These are phyloP conservation scores for Auricularia sp. DNA, from an alignment of 768 basidiomycete genomes.

Conservation along the genomic window DNA sequence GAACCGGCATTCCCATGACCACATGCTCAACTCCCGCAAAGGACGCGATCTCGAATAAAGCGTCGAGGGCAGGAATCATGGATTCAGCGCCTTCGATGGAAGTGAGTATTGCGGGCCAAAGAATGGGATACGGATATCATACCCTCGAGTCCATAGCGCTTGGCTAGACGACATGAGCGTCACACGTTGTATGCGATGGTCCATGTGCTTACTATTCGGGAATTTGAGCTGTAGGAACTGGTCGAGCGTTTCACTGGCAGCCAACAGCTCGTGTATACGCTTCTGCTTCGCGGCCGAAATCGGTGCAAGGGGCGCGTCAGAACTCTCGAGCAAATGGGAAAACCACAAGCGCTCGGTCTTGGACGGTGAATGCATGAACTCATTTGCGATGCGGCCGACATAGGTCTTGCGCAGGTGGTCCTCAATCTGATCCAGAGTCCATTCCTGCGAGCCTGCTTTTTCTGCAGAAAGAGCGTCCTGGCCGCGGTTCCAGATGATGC, in stretches of 20 bases:
- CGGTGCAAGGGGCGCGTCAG: slow-evolving; percentile 17
- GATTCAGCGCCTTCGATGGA: slow-evolving; percentile 75
- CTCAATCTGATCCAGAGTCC: slow-evolving; percentile 64
- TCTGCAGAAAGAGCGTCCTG: slow-evolving; percentile 19
- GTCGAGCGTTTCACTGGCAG: slow-evolving; percentile 72
- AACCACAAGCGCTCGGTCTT: slow-evolving; percentile 87
- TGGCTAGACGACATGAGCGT: slow-evolving; percentile 25
- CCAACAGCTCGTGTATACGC: slow-evolving; percentile 59
- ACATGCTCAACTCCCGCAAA: slow-evolving; percentile 60
- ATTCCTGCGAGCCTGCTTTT: slow-evolving; percentile 32
- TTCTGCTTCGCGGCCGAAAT: slow-evolving; percentile 21
- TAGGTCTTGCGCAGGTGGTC: slow-evolving; percentile 64
- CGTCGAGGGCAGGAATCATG: slow-evolving; percentile 82
- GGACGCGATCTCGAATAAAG: slow-evolving; percentile 60
- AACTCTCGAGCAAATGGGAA: slow-evolving; percentile 70
- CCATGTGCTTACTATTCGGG: slow-evolving; percentile 44
- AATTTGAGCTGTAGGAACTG: slow-evolving; percentile 81
- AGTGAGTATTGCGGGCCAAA: too few species aligned
- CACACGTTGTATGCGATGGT: slow-evolving; percentile 1
- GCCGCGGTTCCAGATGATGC: slow-evolving; percentile 67
- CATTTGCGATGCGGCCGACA: slow-evolving; percentile 79
- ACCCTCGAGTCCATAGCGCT: slow-evolving; percentile 59
- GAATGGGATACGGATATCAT: too few species aligned
- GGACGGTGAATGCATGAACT: slow-evolving; percentile 83
- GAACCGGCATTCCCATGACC: slow-evolving; percentile 64